Evolutionary conservation across 345 rosid genomes (phyloP).

Genomic region (Brassica napus): Da-Ae NC_063452.1:6054501-6055000

Average conservation of each 20-base stretch:
- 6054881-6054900: too few relatives aligned
- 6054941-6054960: too few relatives aligned
- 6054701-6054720: not conserved
- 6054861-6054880: too few relatives aligned
- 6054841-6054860: too few relatives aligned
- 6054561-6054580: conserved; percentile 66
- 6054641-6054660: not conserved
- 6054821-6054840: too few relatives aligned
- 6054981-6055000: too few relatives aligned
- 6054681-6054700: not conserved
- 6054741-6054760: not conserved
- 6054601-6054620: conserved; percentile 45
- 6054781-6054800: not conserved
- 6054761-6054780: not conserved
- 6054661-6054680: not conserved
- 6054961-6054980: too few relatives aligned
- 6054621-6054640: not conserved
- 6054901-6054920: too few relatives aligned
- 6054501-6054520: conserved; percentile 62
- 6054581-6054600: conserved; percentile 73
- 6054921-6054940: too few relatives aligned
- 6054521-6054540: conserved; percentile 71
- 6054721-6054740: not conserved
- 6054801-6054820: not conserved
- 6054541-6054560: conserved; percentile 48